Evolutionary conservation across 2,329 filamentous ascomycete genomes (phyloP).

Genomic region (Fusarium beomiforme): DNA sequence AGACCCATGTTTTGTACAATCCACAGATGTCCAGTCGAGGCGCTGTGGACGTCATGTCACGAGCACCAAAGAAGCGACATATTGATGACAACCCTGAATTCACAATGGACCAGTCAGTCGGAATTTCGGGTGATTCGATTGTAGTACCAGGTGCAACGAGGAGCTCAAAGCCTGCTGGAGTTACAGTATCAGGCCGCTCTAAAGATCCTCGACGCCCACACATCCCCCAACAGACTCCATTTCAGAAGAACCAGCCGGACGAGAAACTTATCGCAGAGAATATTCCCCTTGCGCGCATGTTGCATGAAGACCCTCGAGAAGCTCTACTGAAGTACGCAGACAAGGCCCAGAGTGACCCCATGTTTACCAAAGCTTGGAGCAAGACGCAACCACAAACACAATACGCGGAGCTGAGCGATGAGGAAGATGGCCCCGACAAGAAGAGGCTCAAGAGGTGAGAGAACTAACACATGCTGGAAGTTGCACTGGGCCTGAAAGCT

Average conservation of each 20-base stretch:
- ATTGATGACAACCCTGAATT: conserved; percentile 91
- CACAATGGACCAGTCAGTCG: conserved; percentile 84
- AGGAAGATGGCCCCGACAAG: conserved; percentile 76
- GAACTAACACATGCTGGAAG: conserved; percentile 16
- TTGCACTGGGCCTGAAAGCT: conserved; percentile 5
- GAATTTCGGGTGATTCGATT: conserved; percentile 85
- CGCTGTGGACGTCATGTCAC: conserved; percentile 89
- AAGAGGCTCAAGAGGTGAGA: conserved; percentile 66
- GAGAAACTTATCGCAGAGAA: conserved; percentile 88
- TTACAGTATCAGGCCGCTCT: conserved; percentile 81
- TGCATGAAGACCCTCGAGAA: conserved; percentile 95
- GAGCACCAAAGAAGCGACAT: conserved; percentile 92
- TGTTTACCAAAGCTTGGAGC: conserved; percentile 95
- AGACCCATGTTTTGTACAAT: conserved; percentile 91
- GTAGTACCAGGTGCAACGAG: conserved; percentile 72
- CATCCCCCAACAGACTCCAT: conserved; percentile 85
- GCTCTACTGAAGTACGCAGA: conserved; percentile 95
- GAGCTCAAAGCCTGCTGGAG: conserved; percentile 67
- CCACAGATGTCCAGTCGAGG: conserved; percentile 84
- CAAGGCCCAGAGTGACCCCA: conserved; percentile 88
- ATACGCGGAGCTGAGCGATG: conserved; percentile 89
- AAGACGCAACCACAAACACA: conserved; percentile 91
- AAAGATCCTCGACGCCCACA: conserved; percentile 86
- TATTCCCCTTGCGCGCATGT: conserved; percentile 90
- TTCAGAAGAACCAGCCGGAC: conserved; percentile 89